A percentile compares a stretch with the other conserved stretches of the same genome.
phyloP scores from a whole-genome alignment of 371 early-diverging fungal species.

The Amoeboaphelidium protococcarum region DNA sequence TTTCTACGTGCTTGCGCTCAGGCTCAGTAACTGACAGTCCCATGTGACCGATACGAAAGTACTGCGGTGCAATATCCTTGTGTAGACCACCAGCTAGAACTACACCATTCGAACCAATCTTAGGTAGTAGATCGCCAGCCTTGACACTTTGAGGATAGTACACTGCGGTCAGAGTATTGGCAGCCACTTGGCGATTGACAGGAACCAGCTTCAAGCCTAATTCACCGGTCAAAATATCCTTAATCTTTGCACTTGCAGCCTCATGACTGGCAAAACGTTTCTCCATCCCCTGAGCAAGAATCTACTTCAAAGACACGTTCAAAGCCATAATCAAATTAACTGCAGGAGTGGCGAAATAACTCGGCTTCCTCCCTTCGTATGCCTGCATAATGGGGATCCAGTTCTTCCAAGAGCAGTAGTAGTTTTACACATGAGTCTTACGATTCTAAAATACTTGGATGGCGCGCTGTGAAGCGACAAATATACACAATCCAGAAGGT shows the following conservation, averaged over 20 bases:
- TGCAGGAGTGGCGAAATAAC: conserved; percentile 92
- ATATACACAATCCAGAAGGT: conserved; percentile 28
- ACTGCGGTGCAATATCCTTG: conserved; percentile 49
- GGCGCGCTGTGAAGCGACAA: conserved; percentile 46
- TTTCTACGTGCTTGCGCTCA: not conserved
- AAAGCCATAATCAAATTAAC: conserved; percentile 80
- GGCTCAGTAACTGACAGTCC: not conserved
- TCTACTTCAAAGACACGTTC: conserved; percentile 46
- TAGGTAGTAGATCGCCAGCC: conserved; percentile 44
- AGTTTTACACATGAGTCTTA: conserved; percentile 34
- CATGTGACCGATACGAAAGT: conserved; percentile 25
- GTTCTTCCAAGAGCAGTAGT: conserved; percentile 52
- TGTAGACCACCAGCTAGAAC: conserved; percentile 83
- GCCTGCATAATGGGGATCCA: conserved; percentile 76
- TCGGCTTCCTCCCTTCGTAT: conserved; percentile 61
- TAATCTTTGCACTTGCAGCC: conserved; percentile 38
- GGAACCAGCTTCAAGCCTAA: conserved; percentile 52
- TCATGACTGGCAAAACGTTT: conserved; percentile 36
- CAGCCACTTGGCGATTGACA: conserved; percentile 27
- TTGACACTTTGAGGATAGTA: conserved; percentile 68
- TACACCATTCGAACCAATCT: conserved; percentile 44
- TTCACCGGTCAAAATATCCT: conserved; percentile 32
- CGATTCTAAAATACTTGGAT: conserved; percentile 35
- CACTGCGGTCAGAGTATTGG: conserved; percentile 77
- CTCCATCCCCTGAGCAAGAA: conserved; percentile 33